Conservation (phyloP, 495 filamentous ascomycete species). For the Penicillium pulvis region DNA sequence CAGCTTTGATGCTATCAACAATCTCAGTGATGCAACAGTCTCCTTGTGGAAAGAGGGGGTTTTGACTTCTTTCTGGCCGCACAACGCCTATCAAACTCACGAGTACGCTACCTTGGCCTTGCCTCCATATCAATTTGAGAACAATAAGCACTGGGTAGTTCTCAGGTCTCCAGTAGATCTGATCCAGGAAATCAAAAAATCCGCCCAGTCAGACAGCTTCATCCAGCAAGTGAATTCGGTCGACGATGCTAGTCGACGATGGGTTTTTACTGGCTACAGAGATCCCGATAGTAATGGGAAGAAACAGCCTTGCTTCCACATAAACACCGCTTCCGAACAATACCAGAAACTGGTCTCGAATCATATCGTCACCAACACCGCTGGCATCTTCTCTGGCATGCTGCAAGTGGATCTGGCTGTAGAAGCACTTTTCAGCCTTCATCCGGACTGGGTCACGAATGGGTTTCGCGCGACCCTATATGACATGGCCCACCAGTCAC, state of each 20-base stretch:
- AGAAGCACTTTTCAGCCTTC: conserved; percentile 46
- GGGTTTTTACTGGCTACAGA: too few species aligned
- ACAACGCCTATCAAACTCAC: conserved; percentile 38
- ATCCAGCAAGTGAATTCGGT: too few species aligned
- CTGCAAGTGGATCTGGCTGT: conserved; percentile 47
- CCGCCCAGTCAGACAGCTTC: not conserved
- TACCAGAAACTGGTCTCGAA: too few species aligned
- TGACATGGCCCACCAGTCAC: too few species aligned
- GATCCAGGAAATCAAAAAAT: not conserved
- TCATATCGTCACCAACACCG: conserved; percentile 49
- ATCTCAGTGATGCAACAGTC: conserved; percentile 43
- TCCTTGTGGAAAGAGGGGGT: conserved; percentile 51
- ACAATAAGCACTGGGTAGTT: conserved; percentile 39
- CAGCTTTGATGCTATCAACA: conserved; percentile 20
- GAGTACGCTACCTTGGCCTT: conserved; percentile 40
- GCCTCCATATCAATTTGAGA: conserved; percentile 59
- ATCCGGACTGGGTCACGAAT: too few species aligned
- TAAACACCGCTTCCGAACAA: too few species aligned
- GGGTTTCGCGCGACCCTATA: too few species aligned
- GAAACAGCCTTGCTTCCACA: not conserved
- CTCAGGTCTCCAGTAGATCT: not conserved
- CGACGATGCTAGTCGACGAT: too few species aligned
- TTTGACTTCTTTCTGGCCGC: conserved; percentile 48
- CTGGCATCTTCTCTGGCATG: conserved; percentile 49
- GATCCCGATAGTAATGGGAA: too few species aligned